These are phyloP conservation scores for Polygonum maritimum DNA, from an alignment of 148 eudicot species.

Conservation along the genomic window DNA sequence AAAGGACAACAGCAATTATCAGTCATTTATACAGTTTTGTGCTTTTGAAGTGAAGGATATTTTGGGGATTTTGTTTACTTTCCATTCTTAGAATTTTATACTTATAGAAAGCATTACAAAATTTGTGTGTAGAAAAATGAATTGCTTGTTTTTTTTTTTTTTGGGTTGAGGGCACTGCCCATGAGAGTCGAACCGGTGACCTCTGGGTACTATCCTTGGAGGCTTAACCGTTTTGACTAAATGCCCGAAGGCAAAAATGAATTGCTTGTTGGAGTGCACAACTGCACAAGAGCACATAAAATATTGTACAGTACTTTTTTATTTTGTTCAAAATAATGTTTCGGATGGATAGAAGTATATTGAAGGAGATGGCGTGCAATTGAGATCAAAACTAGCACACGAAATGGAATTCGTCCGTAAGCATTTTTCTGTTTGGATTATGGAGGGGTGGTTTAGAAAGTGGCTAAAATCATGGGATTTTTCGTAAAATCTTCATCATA, in stretches of 20 bases:
- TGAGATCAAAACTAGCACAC: not conserved
- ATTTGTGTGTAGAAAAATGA: not conserved
- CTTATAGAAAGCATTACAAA: too few relatives aligned
- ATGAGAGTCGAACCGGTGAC: too few relatives aligned
- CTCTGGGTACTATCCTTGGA: too few relatives aligned
- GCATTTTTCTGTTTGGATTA: not conserved
- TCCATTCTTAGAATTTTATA: too few relatives aligned
- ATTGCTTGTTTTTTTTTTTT: too few relatives aligned
- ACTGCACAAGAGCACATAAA: too few relatives aligned
- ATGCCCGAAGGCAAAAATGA: too few relatives aligned
- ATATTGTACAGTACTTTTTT: not conserved
- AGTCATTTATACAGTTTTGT: too few relatives aligned
- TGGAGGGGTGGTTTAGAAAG: conserved; percentile 1
- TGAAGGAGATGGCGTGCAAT: not conserved
- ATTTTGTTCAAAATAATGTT: not conserved
- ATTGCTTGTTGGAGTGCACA: too few relatives aligned
- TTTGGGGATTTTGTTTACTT: not conserved
- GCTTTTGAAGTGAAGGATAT: not conserved
- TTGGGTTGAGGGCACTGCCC: too few relatives aligned
- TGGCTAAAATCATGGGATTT: not conserved
- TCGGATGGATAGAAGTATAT: not conserved
- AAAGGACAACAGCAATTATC: too few relatives aligned
- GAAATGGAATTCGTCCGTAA: not conserved
- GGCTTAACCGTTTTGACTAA: too few relatives aligned
- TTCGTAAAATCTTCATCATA: not conserved